Base-by-base conservation (phyloP, 192 early-diverging fungal genomes). In the Endogone sp. region DNA sequence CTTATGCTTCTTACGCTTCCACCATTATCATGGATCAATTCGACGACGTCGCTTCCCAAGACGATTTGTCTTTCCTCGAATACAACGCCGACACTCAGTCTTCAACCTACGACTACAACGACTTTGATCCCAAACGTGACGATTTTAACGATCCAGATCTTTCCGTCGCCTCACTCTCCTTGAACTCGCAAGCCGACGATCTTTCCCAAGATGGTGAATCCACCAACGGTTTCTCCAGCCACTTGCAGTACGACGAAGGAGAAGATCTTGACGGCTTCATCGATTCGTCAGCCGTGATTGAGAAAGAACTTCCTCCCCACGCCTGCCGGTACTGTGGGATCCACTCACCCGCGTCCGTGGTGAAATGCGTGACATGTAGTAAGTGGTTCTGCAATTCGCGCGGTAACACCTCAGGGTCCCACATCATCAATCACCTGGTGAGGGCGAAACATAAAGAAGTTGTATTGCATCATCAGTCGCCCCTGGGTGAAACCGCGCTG, bases 351-450 rank as follows among this genome's bases (percentile, higher is more conserved):
- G 82, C 85, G 29, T 88, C 93, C 0, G 95, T 98, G 4, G 91
- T 93, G 62, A 94, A 95, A 80, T 99, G 98, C 76, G 86, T 95
- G 30, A 86, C 83, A 0, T 99, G 98, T 81, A 88, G 85, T 62
- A 90, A 92, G 61, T 99, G 96, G 96, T 98, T 99, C 75, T 99
- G 97, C 77, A 99, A 99, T 72, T 86, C 91, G 20, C 87, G 94
- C 31, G 93, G 94, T 26, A 89, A 88, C 65, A 94, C 91, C 2
- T 90, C 92, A 4, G 96, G 94, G 54, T 92, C 97, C 13, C 97
- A 99, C 72, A 97, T 98, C 62, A 89, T 99, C 66, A 94, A 90
- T 71, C 97, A 99, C 71, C 76, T 99, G 56, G 96, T 98, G 29
- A 85, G 86, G 29, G 91, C 95, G 24, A 90, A 92, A 66, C 97